Evolutionary conservation across 345 rosid species (phyloP).

Genomic region (Gossypium mustelinum): DNA sequence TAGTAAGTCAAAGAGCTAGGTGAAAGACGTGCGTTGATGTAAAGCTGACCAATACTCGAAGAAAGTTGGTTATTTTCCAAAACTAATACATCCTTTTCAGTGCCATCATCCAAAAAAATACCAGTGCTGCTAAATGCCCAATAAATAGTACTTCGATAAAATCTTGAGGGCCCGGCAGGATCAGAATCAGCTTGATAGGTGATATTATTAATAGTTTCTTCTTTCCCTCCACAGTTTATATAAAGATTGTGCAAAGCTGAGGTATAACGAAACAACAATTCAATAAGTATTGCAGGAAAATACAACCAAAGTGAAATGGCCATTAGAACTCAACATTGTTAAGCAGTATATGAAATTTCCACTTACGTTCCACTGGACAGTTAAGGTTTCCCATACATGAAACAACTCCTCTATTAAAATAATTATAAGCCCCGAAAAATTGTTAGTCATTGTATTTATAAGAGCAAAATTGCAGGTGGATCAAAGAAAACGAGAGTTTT

Average conservation of each 20-base stretch:
- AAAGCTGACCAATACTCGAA: conserved; percentile 23
- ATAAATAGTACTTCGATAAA: conserved; percentile 20
- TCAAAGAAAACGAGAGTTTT: neutral
- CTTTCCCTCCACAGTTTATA: conserved; percentile 51
- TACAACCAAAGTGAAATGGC: neutral
- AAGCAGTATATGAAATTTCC: conserved; percentile 5
- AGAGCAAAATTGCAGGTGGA: neutral
- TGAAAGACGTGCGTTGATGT: conserved; percentile 40
- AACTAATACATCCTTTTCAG: neutral
- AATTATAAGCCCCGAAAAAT: neutral
- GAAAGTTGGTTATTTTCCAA: neutral
- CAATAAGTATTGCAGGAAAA: neutral
- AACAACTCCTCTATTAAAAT: conserved; percentile 10
- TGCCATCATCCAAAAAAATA: conserved; percentile 32
- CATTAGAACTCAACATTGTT: neutral
- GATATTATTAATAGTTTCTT: conserved; percentile 15
- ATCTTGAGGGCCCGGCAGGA: conserved; percentile 38
- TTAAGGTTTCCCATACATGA: conserved; percentile 10
- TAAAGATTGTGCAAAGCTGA: conserved; percentile 25
- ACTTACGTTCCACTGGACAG: conserved; percentile 5
- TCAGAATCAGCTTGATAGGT: conserved; percentile 30
- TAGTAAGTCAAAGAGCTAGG: conserved; percentile 52
- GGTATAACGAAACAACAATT: neutral
- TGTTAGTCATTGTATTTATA: neutral
- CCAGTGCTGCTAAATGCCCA: conserved; percentile 59